Conservation (phyloP, 1,284 basidiomycete genomes). For the Trametes hirsuta region DNA sequence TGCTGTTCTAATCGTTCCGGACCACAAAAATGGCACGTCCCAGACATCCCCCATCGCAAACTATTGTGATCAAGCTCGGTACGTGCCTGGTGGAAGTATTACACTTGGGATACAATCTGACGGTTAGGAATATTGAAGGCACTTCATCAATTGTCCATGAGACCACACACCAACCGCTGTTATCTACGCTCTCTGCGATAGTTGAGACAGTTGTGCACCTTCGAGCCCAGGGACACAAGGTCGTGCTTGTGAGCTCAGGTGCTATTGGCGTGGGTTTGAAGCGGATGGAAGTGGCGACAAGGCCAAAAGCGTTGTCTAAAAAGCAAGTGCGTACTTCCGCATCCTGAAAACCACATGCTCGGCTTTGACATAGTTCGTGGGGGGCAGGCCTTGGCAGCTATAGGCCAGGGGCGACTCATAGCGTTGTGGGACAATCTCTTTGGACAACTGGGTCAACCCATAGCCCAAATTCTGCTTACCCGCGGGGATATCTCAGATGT, state of each 20-base stretch:
- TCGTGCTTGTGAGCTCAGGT: slow-evolving; percentile 94
- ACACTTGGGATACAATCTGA: neutral
- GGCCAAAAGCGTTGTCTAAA: slow-evolving; percentile 85
- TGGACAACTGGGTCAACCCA: slow-evolving; percentile 89
- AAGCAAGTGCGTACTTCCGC: slow-evolving; percentile 68
- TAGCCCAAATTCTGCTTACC: slow-evolving; percentile 94
- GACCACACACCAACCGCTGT: slow-evolving; percentile 85
- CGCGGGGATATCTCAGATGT: slow-evolving; percentile 97
- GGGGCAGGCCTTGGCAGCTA: slow-evolving; percentile 83
- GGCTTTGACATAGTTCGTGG: slow-evolving; percentile 9
- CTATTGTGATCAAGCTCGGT: slow-evolving; percentile 90
- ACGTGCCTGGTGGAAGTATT: slow-evolving; percentile 22
- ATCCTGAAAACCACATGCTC: neutral
- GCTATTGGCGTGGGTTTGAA: slow-evolving; percentile 95
- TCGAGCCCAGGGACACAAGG: slow-evolving; percentile 83
- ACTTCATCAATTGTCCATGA: slow-evolving; percentile 95
- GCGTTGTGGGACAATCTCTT: slow-evolving; percentile 98
- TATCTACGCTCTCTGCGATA: slow-evolving; percentile 89
- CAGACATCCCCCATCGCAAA: slow-evolving; percentile 45
- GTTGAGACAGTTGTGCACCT: slow-evolving; percentile 91
- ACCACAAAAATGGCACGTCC: slow-evolving; percentile 30
- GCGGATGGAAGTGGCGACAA: slow-evolving; percentile 83
- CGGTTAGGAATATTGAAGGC: slow-evolving; percentile 47
- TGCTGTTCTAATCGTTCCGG: neutral
- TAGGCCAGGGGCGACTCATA: slow-evolving; percentile 95